Evolutionary conservation across 78 protist species (phyloP).

Genomic region (Capsaspora owczarzaki): DNA sequence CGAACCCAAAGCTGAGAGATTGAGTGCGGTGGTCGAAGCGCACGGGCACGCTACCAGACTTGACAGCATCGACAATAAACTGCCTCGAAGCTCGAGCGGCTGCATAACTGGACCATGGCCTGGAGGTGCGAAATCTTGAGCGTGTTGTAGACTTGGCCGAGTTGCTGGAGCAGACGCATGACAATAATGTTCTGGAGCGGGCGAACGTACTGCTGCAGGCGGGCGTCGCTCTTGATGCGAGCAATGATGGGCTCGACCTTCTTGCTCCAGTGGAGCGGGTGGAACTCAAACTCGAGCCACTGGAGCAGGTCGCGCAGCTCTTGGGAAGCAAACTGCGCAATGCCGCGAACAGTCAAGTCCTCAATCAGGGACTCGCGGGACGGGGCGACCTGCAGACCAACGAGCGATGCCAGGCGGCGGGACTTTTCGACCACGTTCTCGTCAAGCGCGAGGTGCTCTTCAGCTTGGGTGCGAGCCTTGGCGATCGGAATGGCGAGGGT

Average conservation of each 20-base stretch:
- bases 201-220: not conserved
- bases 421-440: not conserved
- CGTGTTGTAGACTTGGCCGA: not conserved
- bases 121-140: not conserved
- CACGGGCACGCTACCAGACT: not conserved
- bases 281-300: slow-evolving; percentile 15
- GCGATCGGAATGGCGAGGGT: not conserved
- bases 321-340: not conserved
- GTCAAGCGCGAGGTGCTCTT: not conserved
- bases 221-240: not conserved
- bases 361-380: not conserved
- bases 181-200: slow-evolving; percentile 11
- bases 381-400: not conserved
- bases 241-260: not conserved
- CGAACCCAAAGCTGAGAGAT: not conserved
- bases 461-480: not conserved
- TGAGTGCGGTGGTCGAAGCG: not conserved
- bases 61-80: not conserved
- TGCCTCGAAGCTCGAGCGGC: not conserved
- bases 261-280: slow-evolving; percentile 7
- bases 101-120: not conserved
- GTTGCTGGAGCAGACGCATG: slow-evolving; percentile 18
- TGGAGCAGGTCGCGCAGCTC: slow-evolving; percentile 8
- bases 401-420: not conserved
- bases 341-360: not conserved